Conservation (phyloP, 2,329 filamentous ascomycete genomes). For the Grosmannia clavigera region DNA sequence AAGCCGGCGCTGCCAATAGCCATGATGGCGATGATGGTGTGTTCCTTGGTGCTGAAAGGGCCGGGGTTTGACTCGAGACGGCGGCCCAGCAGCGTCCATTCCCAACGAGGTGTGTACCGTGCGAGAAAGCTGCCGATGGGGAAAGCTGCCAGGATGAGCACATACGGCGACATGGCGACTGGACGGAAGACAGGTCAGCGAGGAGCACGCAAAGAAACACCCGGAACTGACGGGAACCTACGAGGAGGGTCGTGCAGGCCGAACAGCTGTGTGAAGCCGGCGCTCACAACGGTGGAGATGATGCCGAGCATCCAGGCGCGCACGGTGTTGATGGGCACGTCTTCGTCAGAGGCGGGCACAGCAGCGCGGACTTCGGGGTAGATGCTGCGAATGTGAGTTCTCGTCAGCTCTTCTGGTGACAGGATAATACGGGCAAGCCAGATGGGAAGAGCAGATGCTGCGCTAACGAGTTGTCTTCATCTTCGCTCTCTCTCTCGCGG, state of each 20-base stretch:
- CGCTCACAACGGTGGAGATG: background rate
- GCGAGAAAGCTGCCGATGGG: slow-evolving; percentile 49
- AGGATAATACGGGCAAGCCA: background rate
- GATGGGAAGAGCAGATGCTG: background rate
- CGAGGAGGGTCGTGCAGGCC: background rate
- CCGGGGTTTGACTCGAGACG: slow-evolving; percentile 41
- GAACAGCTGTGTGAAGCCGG: background rate
- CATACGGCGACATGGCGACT: background rate
- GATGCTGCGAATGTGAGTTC: background rate
- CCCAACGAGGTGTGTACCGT: slow-evolving; percentile 33
- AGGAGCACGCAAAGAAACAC: background rate
- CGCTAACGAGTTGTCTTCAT: background rate
- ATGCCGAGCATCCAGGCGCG: slow-evolving; percentile 1
- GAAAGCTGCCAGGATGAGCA: slow-evolving; percentile 36
- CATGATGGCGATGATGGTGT: slow-evolving; percentile 46
- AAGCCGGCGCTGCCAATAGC: slow-evolving; percentile 42
- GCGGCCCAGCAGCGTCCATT: slow-evolving; percentile 34
- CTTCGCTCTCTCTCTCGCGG: background rate
- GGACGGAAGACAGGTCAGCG: background rate
- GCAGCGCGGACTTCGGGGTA: slow-evolving; percentile 29
- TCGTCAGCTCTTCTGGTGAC: background rate
- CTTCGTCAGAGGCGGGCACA: slow-evolving; percentile 28
- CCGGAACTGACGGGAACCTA: background rate
- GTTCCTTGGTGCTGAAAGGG: slow-evolving; percentile 46
- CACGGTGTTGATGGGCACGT: background rate